Evolutionary conservation across 2,329 filamentous ascomycete species (phyloP).

Genomic region (Colletotrichum sp.): DNA sequence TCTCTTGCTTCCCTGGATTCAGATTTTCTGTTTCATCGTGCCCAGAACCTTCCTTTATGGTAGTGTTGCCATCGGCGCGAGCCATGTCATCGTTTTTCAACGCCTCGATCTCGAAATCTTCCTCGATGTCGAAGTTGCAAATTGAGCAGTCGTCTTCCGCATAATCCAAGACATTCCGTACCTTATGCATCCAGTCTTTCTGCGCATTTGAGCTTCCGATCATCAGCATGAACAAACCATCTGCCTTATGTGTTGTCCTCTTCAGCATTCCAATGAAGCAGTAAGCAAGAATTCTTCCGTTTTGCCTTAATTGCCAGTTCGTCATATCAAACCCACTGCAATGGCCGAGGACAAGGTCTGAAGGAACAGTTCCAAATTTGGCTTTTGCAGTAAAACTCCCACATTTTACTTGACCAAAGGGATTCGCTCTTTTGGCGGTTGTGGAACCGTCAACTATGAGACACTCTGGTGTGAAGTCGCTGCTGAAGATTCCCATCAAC

Average conservation of each 20-base stretch:
- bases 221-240: neutral
- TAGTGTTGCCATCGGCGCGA: neutral
- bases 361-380: neutral
- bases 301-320: neutral
- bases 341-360: neutral
- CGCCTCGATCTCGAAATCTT: rapidly evolving
- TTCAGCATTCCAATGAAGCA: neutral
- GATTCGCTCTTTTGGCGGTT: neutral
- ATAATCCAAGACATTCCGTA: neutral
- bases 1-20: neutral
- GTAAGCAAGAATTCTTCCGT: neutral
- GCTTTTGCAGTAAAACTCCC: neutral
- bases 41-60: neutral
- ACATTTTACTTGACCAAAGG: neutral
- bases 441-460: neutral
- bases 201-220: neutral
- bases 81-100: neutral
- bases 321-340: neutral
- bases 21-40: neutral
- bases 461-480: neutral
- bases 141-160: neutral
- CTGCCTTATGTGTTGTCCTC: neutral
- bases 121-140: neutral
- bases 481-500: neutral
- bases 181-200: neutral